Conservation (phyloP, 2,329 filamentous ascomycete genomes). For the Trichoderma oligosporum region DNA sequence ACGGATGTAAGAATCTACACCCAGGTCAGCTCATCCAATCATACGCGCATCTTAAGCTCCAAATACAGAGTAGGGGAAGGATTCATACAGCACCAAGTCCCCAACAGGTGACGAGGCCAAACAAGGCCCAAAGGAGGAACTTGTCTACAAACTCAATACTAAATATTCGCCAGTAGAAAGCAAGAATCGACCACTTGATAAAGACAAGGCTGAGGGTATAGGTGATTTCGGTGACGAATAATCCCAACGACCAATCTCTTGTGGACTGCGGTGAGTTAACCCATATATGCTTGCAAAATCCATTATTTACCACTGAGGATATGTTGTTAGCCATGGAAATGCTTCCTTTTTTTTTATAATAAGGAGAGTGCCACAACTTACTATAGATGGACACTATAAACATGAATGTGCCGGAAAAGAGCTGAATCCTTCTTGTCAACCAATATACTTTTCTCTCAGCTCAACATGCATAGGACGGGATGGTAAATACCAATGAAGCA, state of each 20-base stretch:
- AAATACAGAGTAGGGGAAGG: no score
- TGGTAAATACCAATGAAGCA: constrained; percentile 5
- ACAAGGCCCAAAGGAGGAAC: constrained; percentile 3
- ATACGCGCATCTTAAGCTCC: no score
- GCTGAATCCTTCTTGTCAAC: neutral
- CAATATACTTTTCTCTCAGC: neutral
- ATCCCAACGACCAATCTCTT: constrained; percentile 19
- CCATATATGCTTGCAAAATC: constrained; percentile 22
- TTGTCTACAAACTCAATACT: constrained; percentile 3
- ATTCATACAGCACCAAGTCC: constrained; percentile 6
- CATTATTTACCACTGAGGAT: neutral
- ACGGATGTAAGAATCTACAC: constrained; percentile 7
- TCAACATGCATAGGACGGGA: neutral
- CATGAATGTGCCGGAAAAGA: constrained; percentile 7
- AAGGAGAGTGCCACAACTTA: neutral
- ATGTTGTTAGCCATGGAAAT: neutral
- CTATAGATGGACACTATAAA: constrained; percentile 13
- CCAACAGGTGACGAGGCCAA: constrained; percentile 12
- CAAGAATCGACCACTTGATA: constrained; percentile 21
- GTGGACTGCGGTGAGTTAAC: constrained; percentile 10
- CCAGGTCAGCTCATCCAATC: neutral
- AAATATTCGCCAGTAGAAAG: constrained; percentile 25
- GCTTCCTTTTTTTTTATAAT: neutral
- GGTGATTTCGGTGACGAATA: constrained; percentile 21
- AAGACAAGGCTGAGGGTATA: constrained; percentile 18